Evolutionary conservation across 768 basidiomycete species (phyloP).

Genomic region (Astraeus odoratus): DNA sequence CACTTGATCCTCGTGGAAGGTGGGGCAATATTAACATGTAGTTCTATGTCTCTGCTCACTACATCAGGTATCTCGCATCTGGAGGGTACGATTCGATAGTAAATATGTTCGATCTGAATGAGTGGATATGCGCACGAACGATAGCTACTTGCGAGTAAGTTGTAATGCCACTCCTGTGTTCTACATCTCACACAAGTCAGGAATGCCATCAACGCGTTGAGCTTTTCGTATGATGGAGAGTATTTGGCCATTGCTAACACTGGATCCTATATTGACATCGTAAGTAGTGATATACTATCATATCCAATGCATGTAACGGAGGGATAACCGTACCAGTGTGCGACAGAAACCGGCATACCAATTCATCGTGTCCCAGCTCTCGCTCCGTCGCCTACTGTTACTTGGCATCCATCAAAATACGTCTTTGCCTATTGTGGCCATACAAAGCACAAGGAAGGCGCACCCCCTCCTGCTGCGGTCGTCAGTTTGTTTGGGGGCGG

Average conservation of each 20-base stretch:
- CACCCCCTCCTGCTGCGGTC: conserved; percentile 57
- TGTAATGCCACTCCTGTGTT: background rate
- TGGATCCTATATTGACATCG: conserved; percentile 72
- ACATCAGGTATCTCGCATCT: conserved; percentile 61
- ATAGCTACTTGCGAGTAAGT: conserved; percentile 79
- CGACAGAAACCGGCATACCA: conserved; percentile 68
- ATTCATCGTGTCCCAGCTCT: conserved; percentile 71
- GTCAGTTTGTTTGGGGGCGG: conserved; percentile 67
- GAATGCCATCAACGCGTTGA: conserved; percentile 62
- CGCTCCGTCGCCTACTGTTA: conserved; percentile 65
- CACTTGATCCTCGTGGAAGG: conserved; percentile 76
- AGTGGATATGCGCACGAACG: conserved; percentile 75
- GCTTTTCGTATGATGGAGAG: conserved; percentile 81
- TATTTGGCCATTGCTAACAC: conserved; percentile 71
- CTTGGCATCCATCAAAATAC: conserved; percentile 79
- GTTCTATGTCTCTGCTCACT: conserved; percentile 1
- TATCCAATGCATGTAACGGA: conserved; percentile 1
- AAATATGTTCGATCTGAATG: conserved; percentile 70
- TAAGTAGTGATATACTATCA: conserved; percentile 26
- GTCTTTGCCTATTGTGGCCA: conserved; percentile 81
- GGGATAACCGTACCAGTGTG: conserved; percentile 44
- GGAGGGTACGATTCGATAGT: conserved; percentile 81
- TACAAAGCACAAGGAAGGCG: conserved; percentile 57
- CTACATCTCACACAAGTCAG: conserved; percentile 29
- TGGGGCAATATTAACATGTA: conserved; percentile 13